A percentile compares a stretch with the other conserved stretches of the same genome.
phyloP scores from a whole-genome alignment of 2,329 filamentous ascomycete genomes.

The Botrytis byssoidea region DNA sequence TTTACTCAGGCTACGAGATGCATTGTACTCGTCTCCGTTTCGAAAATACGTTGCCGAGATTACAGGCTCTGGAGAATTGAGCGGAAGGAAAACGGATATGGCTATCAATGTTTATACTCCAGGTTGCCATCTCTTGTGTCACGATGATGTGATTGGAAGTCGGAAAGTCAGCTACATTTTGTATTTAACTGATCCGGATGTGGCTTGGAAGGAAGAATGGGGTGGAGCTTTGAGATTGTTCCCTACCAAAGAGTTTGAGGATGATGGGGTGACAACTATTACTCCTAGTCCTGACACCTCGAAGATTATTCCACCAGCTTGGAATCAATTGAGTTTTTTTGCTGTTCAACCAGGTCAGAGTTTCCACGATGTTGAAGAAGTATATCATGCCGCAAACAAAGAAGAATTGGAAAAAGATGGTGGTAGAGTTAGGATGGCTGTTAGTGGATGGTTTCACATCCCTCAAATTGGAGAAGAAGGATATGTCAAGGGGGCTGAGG shows the following conservation, averaged over 20 bases:
- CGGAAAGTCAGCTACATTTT: slow-evolving; percentile 94
- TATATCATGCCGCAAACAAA: slow-evolving; percentile 68
- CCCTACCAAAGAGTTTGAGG: slow-evolving; percentile 64
- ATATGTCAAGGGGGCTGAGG: slow-evolving; percentile 82
- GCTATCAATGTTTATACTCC: slow-evolving; percentile 98
- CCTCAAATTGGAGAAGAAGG: slow-evolving; percentile 92
- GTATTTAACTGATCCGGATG: slow-evolving; percentile 90
- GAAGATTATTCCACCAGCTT: slow-evolving; percentile 86
- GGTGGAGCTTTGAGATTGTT: slow-evolving; percentile 89
- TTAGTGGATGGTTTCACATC: slow-evolving; percentile 98
- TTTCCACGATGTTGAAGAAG: slow-evolving; percentile 98
- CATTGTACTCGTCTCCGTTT: slow-evolving; percentile 87
- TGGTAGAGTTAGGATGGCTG: slow-evolving; percentile 88
- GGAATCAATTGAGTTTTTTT: slow-evolving; percentile 98
- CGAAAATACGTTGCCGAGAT: slow-evolving; percentile 84
- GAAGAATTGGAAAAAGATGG: slow-evolving; percentile 65
- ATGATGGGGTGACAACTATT: slow-evolving; percentile 71
- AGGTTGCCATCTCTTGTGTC: slow-evolving; percentile 91
- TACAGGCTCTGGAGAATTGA: slow-evolving; percentile 81
- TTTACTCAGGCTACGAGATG: slow-evolving; percentile 87
- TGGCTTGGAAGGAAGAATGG: slow-evolving; percentile 86
- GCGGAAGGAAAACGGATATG: slow-evolving; percentile 96
- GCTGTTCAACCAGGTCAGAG: slow-evolving; percentile 97
- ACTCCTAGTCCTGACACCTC: slow-evolving; percentile 76
- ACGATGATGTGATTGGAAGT: slow-evolving; percentile 98